phyloP scores from a whole-genome alignment of 192 early-diverging fungal species.

The Coemansia sp. region DNA sequence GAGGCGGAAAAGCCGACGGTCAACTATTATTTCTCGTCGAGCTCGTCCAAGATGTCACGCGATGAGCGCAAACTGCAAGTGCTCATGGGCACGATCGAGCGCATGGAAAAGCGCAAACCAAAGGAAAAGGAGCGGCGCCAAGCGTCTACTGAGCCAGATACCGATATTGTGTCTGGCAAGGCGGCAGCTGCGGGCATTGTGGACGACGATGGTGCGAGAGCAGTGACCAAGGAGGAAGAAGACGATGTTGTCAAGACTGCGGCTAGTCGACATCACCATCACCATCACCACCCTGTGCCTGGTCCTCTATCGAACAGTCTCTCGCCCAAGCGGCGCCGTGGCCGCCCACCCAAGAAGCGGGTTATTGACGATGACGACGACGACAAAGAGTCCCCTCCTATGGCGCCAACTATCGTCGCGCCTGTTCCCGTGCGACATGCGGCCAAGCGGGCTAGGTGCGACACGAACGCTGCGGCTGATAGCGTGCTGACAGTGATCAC shows the following conservation, averaged over 20 bases:
- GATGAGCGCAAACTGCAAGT: conserved; percentile 72
- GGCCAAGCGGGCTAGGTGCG: not conserved
- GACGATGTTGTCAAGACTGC: not conserved
- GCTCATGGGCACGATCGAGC: conserved; percentile 61
- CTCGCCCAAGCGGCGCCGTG: conserved; percentile 20
- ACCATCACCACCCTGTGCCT: not conserved
- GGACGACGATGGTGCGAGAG: not conserved
- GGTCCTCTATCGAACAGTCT: conserved; percentile 7
- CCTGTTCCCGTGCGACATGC: not conserved
- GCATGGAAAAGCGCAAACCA: conserved; percentile 59
- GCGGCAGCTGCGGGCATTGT: not conserved
- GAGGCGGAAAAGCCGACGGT: conserved; percentile 44
- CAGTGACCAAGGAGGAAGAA: not conserved
- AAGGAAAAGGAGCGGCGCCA: conserved; percentile 40
- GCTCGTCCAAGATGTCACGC: conserved; percentile 55
- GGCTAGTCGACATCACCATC: not conserved
- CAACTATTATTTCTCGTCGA: conserved; percentile 51
- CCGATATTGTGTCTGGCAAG: not conserved
- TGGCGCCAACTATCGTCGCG: not conserved
- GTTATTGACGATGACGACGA: conserved; percentile 28
- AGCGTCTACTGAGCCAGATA: conserved; percentile 10
- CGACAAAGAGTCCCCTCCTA: conserved; percentile 5
- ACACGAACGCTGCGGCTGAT: not conserved
- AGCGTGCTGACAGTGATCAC: not conserved
- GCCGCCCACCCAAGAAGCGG: conserved; percentile 23